Evolutionary conservation across 371 early-diverging fungal genomes (phyloP), one percentile per base, ranked within the genome.

Genomic region (Batrachochytrium dendrobatidis): DNA sequence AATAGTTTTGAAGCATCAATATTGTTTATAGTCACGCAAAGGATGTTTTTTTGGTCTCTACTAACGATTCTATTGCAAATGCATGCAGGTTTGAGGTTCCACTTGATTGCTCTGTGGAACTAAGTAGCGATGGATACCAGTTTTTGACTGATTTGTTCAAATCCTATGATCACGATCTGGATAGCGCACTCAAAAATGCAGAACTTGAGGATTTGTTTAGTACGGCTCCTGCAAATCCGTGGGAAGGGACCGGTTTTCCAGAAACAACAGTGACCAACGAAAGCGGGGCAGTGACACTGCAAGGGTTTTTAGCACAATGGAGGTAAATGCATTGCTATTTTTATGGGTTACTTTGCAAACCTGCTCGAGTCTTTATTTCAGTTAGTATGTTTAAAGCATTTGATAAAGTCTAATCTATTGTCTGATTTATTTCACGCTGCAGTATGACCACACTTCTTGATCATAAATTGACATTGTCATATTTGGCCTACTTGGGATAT

Each of bases 231-330:
- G 90, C 87, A 8, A 87, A 87, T 55, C 95, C 95, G 17, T 94
- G 96, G 95, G 77, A 80, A 25, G 79, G 81, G 39, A 83, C 84
- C 18, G 89, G 83, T 24, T 92, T 93, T 60, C 93, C 92, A n/a
- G 86, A 91, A 56, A 87, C 93, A 12, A 90, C 92, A 1, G 83
- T 94, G 22, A 91, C 94, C 17, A 90, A 90, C 28, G 89, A 88
- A 25, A 75, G 86, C 2, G 92, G 92, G 2, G 84, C 87, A 4
- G 89, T 97, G 6, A 94, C 96, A 4, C 73, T 95, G 39, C 95
- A 94, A 70, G 95, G 96, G 20, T 97, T 93, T 79, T 71, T 97
- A 43, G 96, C 95, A 24, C 94, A 93, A 66, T 97, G 98, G 98
- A 92, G 89, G 89, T 88, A 68, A 4, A 34, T 49, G 8, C 12